Conservation (phyloP, 805 yeast genomes). For the Candida manassasensis region DNA sequence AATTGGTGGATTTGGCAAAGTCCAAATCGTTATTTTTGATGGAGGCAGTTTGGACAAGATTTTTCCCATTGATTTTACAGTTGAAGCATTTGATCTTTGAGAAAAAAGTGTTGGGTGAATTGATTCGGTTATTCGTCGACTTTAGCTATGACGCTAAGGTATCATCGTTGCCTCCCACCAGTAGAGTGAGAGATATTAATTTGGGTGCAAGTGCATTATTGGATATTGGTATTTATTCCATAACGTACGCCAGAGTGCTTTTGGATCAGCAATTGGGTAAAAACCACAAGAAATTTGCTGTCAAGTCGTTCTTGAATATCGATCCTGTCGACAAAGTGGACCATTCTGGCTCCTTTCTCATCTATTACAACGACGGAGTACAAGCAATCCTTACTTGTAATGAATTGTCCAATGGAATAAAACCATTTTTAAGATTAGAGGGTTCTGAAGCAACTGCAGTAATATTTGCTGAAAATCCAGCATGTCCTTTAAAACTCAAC, state of each 20-base stretch:
- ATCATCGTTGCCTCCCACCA: slow-evolving; percentile 22
- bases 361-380: slow-evolving; percentile 36
- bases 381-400: slow-evolving; percentile 36
- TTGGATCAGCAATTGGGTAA: slow-evolving; percentile 30
- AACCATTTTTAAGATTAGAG: slow-evolving; percentile 29
- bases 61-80: slow-evolving; percentile 40
- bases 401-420: slow-evolving; percentile 22
- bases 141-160: slow-evolving; percentile 34
- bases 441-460: slow-evolving; percentile 30
- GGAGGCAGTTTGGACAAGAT: slow-evolving; percentile 61
- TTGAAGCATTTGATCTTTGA: slow-evolving; percentile 32
- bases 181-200: slow-evolving; percentile 39
- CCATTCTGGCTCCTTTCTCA: slow-evolving; percentile 31
- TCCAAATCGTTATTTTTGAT: slow-evolving; percentile 41
- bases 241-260: slow-evolving; percentile 42
- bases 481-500: slow-evolving; percentile 26
- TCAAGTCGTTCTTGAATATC: slow-evolving; percentile 30
- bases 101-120: slow-evolving; percentile 43
- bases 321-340: slow-evolving; percentile 38
- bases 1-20: slow-evolving; percentile 40
- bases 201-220: slow-evolving; percentile 55
- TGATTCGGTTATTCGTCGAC: slow-evolving; percentile 41
- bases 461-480: slow-evolving; percentile 29
- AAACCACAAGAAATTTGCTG: slow-evolving; percentile 21
- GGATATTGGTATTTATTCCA: slow-evolving; percentile 51